A percentile compares a stretch with the other conserved stretches of the same genome.
Conservation (phyloP, 352 stramenopile species). For the Phytophthora pinifolia region DNA sequence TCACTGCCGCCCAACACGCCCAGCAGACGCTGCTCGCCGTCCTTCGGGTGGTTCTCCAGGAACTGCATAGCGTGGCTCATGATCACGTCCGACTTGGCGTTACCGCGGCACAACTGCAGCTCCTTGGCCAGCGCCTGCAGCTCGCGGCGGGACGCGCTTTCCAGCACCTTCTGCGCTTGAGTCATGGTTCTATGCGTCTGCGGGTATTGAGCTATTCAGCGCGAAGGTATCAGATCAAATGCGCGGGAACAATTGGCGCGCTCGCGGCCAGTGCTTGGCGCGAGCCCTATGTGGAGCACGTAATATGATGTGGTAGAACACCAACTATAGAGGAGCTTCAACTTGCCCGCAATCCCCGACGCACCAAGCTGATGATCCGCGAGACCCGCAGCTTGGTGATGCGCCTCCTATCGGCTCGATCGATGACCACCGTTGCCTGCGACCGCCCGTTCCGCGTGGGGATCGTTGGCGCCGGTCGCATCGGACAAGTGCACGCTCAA, state of each 20-base stretch:
- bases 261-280: constrained; percentile 23
- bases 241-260: constrained; percentile 13
- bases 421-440: constrained; percentile 16
- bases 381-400: constrained; percentile 4
- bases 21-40: constrained; percentile 44
- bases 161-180: constrained; percentile 27
- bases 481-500: constrained; percentile 61
- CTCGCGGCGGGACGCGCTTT: constrained; percentile 54
- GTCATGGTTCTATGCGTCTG: constrained; percentile 17
- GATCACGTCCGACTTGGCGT: constrained; percentile 73
- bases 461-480: constrained; percentile 70
- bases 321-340: too few species aligned
- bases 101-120: constrained; percentile 60
- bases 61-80: constrained; percentile 46
- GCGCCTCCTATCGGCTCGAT: constrained; percentile 13
- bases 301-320: constrained; percentile 6
- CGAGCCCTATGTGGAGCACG: background rate
- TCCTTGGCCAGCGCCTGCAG: constrained; percentile 68
- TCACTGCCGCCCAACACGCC: constrained; percentile 20
- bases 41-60: constrained; percentile 33
- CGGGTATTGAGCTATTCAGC: background rate
- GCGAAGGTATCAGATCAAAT: constrained; percentile 17
- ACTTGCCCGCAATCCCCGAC: constrained; percentile 10
- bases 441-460: constrained; percentile 49
- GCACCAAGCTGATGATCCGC: constrained; percentile 13